Base-by-base conservation (phyloP, 768 basidiomycete genomes). In the Leccinum fibrillosum region DNA sequence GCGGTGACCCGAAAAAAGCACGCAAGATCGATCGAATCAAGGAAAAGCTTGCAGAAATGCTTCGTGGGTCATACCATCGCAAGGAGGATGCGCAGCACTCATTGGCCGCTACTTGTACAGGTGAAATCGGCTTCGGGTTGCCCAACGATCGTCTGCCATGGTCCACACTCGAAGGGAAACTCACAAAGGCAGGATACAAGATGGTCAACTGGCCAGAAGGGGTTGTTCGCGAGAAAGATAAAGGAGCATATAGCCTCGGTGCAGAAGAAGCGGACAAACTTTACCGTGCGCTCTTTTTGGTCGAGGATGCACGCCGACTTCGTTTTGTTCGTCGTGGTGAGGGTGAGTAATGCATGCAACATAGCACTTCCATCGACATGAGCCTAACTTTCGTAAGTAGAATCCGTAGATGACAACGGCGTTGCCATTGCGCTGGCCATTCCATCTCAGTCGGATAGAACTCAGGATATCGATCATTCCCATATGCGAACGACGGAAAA, bases 11-110 rank as follows among this genome's bases (percentile, higher is more conserved):
- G 2, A 21, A 39, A 11, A 54, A 21, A 13, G 23, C 11, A 7
- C 49, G 12, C 10, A 62, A 54, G 58, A 54, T 62, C 0, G 42
- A 55, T n/a, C 17, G 23, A 21, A 57, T 65, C 45, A 59, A 54
- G 12, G 7, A 52, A 10, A 42, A 21, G 8, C 53, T 60, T 2
- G 32, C 54, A 9, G 12, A 52, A 1, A 59, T 62, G 63, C 57
- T 62, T 52, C 51, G 61, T 62, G 9, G 51, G 61, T 56, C 9
- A 13, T 49, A 15, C 10, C 7, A 8, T 48, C 5, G 3, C 9
- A 1, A 19, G 42, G n/a, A 19, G 4, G n/a, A n/a, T 11, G n/a
- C 4, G 4, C 11, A 10, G 10, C 15, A 1, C 3, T 19, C 7
- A 11, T 4, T 12, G 15, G 10, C 23, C 13, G 1, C 48, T 4